Base-by-base conservation (phyloP, 2,329 filamentous ascomycete species). In the Cladosporium sp. region DNA sequence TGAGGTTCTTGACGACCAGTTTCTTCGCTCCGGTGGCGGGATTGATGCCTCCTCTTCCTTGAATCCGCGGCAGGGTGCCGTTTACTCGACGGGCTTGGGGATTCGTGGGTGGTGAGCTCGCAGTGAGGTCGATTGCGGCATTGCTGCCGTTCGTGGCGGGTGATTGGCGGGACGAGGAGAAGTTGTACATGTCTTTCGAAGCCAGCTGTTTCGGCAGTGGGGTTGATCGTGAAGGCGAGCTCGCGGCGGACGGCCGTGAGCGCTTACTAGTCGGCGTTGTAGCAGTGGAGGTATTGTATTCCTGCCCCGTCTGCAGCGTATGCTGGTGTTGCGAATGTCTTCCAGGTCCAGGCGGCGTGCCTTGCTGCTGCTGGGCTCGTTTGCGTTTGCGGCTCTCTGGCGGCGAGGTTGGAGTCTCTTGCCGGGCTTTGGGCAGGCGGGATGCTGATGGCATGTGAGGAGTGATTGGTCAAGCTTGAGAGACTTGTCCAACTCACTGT, bases 1-100 rank as follows among this genome's bases (percentile, higher is more conserved):
- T 83, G 56, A 96, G 79, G 66, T 96, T 97, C 79, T 96, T 96
- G 61, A 99, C 88, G n/a, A 92, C 81, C 40, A 99, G 80, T 70
- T 86, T 91, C 75, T 86, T 91, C 17, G 89, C 84, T 27, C 89
- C 90, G 9, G 79, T 76, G 61, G 88, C 83, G 11, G 89, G 84
- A 59, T 86, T 87, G 64, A 91, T 88, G 44, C 74, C 60, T 7
- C 45, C 45, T 24, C 45, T 20, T 19, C 24, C 13, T 7, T 24
- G 37, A 5, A 36, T 27, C 17, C 45, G 22, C 30, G 38, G 60
- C 20, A 57, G 34, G 15, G 56, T 56, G 58, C 69, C 61, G 53
- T 56, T 57, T 17, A 57, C 38, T 19, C 58, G 53, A 17, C 59
- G 61, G 17, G 52, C 52, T 44, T 62, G 56, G 5, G 61, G 55